Base-by-base conservation (phyloP, 768 basidiomycete species). In the Russula foetens region DNA sequence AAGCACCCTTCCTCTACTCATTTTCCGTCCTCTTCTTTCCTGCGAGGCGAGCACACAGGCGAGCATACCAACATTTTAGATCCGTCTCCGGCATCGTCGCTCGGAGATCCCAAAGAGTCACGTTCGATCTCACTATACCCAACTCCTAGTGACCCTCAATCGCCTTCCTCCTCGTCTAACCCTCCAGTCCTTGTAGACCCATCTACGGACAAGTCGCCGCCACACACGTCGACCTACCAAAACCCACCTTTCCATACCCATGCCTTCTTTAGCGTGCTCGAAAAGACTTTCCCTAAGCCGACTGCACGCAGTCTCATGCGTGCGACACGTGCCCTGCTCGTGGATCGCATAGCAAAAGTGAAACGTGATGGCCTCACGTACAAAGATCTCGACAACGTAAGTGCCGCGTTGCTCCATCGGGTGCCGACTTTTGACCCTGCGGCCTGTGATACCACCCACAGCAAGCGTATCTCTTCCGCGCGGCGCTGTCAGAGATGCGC, bases 401-500 rank as follows among this genome's bases (percentile, higher is more conserved):
- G 86, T 77, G 23, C 6, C 26, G 17, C n/a, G 17, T 15, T 44
- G 23, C 8, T 33, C 15, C 15, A 28, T 14, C 45, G n/a, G 8
- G 58, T 28, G 48, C 23, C 56, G 39, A 33, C 56, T 44, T 35
- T 35, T 35, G 11, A 17, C 17, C 17, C 41, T 39, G 47, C 9
- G 28, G 9, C 35, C 35, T 35, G 35, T 2, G 9, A 7, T 12
- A 35, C 14, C 2, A 35, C 19, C 31, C 31, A 45, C 68, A 97
- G 92, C 91, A 95, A 86, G 94, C 94, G 19, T 98, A 98, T 71
- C 77, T 98, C 33, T 97, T 97, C 73, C 85, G 87, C 48, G 97
- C 97, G 21, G 97, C 96, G 0, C 73, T 98, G 39, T 90, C 90
- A 2, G 94, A 98, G 71, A 76, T 96, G 49, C 81, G 92, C 21